Evolutionary conservation across 2,329 filamentous ascomycete species (phyloP), one percentile per base, ranked within the genome.

Genomic region (Fusarium begoniae): DNA sequence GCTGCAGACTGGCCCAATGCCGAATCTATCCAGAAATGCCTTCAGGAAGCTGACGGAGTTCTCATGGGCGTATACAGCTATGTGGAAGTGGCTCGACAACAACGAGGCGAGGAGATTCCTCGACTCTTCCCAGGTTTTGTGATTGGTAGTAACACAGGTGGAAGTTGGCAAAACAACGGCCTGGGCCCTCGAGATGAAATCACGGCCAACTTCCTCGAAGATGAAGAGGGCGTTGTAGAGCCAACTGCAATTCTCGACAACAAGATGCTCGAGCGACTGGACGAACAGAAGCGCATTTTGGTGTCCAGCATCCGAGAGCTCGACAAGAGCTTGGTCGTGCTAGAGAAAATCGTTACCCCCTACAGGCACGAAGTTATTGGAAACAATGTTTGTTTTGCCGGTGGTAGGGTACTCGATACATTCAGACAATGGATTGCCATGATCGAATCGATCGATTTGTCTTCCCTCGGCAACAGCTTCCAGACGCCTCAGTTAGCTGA

Each of bases 21-120:
- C 22, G 96, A 99, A 82, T 97, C 96, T 2, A 93, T 96, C 70
- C 92, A 96, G 62, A 99, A 99, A 82, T 99, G 96, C 79, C 84
- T 98, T 74, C 94, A 97, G 81, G 96, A 99, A 84, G 96, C 96
- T n/a, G 96, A 99, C 72, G 96, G 96, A 54, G 95, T 99, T 28
- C 88, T 98, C 64, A 90, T 96, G 62, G 96, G 96, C 10, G 96
- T 99, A 11, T 98, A 95, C 82, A 96, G 94, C 80, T 99, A 98
- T 81, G 96, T 98, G 41, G 96, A 98, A 80, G 94, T 98, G 53
- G 96, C 96, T 22, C 91, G 94, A 76, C 94, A 97, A 81, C 96
- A 98, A 82, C 90, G 95, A 65, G 96, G 96, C 64, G 96, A 98
- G 80, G 93, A 96, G 45, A 97, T 98, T 62, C 94, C 94, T 22